These are phyloP conservation scores for Phyllosticta paracitricarpa DNA, from an alignment of 2,329 filamentous ascomycete species.

Conservation along the genomic window DNA sequence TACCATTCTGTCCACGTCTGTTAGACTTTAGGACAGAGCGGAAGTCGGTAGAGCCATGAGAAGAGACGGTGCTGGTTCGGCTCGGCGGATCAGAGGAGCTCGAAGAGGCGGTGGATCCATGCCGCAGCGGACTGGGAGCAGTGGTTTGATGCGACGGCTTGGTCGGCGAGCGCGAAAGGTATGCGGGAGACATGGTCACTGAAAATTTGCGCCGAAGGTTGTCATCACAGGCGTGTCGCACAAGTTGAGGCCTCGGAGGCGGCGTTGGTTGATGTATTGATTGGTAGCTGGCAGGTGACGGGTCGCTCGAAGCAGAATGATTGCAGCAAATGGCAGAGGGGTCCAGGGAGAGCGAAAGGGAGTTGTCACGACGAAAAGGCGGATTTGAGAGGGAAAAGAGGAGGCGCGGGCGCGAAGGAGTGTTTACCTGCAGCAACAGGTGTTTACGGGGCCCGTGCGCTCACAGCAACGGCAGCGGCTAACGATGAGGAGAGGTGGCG, in stretches of 20 bases:
- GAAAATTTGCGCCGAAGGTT: slow-evolving; percentile 4
- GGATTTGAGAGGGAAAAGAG: background rate
- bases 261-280: background rate
- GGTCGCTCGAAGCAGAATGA: background rate
- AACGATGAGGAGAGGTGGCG: background rate
- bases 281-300: background rate
- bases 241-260: slow-evolving; percentile 2
- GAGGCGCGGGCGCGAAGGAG: background rate
- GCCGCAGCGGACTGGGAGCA: slow-evolving; percentile 42
- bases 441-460: background rate
- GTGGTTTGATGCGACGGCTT: slow-evolving; percentile 29
- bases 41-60: slow-evolving; percentile 56
- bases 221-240: slow-evolving; percentile 10
- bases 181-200: slow-evolving; percentile 25
- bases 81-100: slow-evolving; percentile 52
- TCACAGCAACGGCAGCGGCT: background rate
- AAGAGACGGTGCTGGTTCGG: slow-evolving; percentile 61
- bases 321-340: background rate
- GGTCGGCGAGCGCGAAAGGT: slow-evolving; percentile 24
- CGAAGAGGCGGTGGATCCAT: slow-evolving; percentile 62
- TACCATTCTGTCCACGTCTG: slow-evolving; percentile 68
- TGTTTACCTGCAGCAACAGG: background rate
- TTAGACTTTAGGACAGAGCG: slow-evolving; percentile 41
- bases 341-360: background rate
- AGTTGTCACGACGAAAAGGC: background rate